phyloP scores from a whole-genome alignment of 106 monocot species.

The Phalaenopsis aphrodite region DNA sequence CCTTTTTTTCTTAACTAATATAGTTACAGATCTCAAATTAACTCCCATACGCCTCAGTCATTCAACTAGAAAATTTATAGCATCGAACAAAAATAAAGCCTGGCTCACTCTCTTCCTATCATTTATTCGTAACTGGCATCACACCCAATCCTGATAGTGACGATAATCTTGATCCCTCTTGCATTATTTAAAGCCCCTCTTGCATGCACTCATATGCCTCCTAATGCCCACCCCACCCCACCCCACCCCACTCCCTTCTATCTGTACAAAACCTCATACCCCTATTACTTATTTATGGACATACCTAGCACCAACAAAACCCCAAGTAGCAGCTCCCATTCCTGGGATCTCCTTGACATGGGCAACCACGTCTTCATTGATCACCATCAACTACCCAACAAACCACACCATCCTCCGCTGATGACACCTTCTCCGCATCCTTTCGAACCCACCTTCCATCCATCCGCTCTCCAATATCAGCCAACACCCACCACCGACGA shows the following conservation, averaged over 20 bases:
- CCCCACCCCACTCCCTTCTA: not conserved
- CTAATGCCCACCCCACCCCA: not conserved
- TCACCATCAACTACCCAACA: too few species aligned
- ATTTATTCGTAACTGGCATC: conserved; percentile 10
- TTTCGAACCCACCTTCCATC: not conserved
- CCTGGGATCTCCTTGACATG: not conserved
- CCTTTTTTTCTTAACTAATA: too few species aligned
- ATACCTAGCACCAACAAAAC: not conserved
- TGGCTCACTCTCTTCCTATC: not conserved
- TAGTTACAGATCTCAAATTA: too few species aligned
- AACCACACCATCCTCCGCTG: not conserved
- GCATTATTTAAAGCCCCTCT: conserved; percentile 25
- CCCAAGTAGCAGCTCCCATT: not conserved
- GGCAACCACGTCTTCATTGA: not conserved
- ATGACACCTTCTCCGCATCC: not conserved
- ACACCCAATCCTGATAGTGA: conserved; percentile 20
- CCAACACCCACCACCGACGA: not conserved
- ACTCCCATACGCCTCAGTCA: too few species aligned
- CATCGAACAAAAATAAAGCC: too few species aligned
- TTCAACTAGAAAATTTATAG: too few species aligned
- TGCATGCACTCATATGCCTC: conserved; percentile 4
- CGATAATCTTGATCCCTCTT: conserved; percentile 16
- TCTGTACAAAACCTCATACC: not conserved
- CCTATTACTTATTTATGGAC: conserved; percentile 1
- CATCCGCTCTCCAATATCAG: not conserved